Evolutionary conservation across 73 alveolate species (phyloP).

Genomic region (Tetrahymena elliotti): DNA sequence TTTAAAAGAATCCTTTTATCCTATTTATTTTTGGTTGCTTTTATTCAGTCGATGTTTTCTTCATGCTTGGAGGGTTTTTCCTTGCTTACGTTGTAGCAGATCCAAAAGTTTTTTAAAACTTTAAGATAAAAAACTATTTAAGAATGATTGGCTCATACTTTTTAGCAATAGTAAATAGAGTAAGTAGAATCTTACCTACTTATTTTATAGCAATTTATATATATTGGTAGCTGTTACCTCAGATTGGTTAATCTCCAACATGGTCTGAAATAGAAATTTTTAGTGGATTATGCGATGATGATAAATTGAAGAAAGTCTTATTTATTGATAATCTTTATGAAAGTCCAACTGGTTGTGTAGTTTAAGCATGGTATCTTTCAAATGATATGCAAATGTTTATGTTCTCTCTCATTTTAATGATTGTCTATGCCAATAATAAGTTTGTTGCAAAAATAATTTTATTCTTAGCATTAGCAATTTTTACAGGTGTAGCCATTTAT

Average conservation of each 20-base stretch:
- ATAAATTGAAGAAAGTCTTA: neutral
- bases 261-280: neutral
- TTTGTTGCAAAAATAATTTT: neutral
- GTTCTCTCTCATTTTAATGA: neutral
- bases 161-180: neutral
- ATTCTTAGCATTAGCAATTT: neutral
- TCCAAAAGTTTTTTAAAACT: neutral
- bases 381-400: conserved; percentile 10
- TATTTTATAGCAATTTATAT: neutral
- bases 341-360: neutral
- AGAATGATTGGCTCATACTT: neutral
- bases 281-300: neutral
- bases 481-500: neutral
- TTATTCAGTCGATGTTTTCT: conserved; percentile 36
- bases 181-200: conserved; percentile 14
- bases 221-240: neutral
- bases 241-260: conserved; percentile 9
- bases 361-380: conserved; percentile 21
- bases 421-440: neutral
- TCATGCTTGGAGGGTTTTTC: conserved; percentile 46
- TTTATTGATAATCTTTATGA: conserved; percentile 19
- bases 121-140: neutral
- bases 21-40: neutral
- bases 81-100: conserved; percentile 21
- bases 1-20: neutral